Conservation (phyloP, 139 green algal species). For the Coelastrella sp. region DNA sequence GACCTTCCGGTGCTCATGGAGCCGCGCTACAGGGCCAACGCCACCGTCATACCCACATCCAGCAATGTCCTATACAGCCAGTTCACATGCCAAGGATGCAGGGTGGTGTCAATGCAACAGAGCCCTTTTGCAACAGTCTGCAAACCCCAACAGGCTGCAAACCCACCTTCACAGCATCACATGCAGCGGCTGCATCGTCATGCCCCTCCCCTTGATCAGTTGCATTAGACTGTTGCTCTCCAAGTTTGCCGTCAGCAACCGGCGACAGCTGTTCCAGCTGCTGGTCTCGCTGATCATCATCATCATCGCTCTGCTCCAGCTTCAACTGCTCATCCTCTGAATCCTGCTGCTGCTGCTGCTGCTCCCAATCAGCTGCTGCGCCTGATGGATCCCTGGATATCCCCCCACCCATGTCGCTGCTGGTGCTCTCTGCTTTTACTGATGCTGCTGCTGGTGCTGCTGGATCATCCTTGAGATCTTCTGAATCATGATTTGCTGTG, state of each 20-base stretch:
- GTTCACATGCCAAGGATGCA: no score
- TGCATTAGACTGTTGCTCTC: not conserved
- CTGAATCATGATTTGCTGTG: not conserved
- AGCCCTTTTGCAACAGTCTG: no score
- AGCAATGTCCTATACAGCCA: no score
- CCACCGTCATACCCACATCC: no score
- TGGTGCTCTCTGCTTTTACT: not conserved
- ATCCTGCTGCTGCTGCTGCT: not conserved
- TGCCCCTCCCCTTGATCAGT: not conserved
- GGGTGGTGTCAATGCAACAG: no score
- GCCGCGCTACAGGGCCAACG: no score
- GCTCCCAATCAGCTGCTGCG: no score
- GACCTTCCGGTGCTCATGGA: no score
- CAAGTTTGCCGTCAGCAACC: not conserved
- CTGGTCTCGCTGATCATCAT: not conserved
- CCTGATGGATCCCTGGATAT: no score
- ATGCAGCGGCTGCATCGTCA: not conserved
- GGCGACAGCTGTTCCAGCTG: not conserved
- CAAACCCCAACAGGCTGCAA: not conserved
- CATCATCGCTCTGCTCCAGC: not conserved
- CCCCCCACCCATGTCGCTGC: not conserved
- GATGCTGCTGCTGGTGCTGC: not conserved
- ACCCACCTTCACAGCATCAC: not conserved
- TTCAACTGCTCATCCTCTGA: conserved; percentile 1
- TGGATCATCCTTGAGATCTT: not conserved